Percentiles rank a stretch among this genome's conserved stretches.
Evolutionary conservation across 345 rosid species (phyloP).

Genomic region (Sisymbrium irio): DNA sequence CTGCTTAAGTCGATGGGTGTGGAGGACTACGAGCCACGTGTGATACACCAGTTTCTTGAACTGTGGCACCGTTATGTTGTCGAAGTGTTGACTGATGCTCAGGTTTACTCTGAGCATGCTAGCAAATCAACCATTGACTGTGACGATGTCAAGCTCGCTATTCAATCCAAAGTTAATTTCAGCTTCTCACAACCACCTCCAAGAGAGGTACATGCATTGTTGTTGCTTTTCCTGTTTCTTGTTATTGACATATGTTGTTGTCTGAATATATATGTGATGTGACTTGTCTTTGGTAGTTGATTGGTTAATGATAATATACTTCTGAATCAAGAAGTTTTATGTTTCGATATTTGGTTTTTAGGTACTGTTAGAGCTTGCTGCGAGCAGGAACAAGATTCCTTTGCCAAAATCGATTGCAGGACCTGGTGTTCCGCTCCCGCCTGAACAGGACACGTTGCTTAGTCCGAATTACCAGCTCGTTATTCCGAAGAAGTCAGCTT

Average conservation of each 20-base stretch:
- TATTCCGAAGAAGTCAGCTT: constrained; percentile 53
- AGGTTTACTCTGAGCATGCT: constrained; percentile 90
- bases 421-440: constrained; percentile 78
- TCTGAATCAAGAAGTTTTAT: not conserved
- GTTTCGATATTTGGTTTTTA: constrained; percentile 14
- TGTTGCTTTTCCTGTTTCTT: not conserved
- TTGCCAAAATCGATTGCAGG: constrained; percentile 72
- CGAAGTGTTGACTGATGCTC: constrained; percentile 78
- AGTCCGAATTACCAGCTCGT: constrained; percentile 80
- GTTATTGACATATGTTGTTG: not conserved
- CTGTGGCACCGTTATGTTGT: constrained; percentile 89
- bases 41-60: constrained; percentile 82
- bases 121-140: constrained; percentile 69
- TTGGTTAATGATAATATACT: too few species aligned
- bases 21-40: constrained; percentile 88
- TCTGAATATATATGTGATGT: not conserved
- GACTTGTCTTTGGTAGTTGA: not conserved
- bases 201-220: constrained; percentile 56
- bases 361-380: constrained; percentile 75
- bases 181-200: constrained; percentile 97
- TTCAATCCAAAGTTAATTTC: constrained; percentile 83
- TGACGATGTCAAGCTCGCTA: constrained; percentile 89
- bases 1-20: constrained; percentile 91
- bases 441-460: constrained; percentile 76
- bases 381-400: constrained; percentile 80